Conservation (phyloP, 768 basidiomycete species). For the Hortiboletus campestris region DNA sequence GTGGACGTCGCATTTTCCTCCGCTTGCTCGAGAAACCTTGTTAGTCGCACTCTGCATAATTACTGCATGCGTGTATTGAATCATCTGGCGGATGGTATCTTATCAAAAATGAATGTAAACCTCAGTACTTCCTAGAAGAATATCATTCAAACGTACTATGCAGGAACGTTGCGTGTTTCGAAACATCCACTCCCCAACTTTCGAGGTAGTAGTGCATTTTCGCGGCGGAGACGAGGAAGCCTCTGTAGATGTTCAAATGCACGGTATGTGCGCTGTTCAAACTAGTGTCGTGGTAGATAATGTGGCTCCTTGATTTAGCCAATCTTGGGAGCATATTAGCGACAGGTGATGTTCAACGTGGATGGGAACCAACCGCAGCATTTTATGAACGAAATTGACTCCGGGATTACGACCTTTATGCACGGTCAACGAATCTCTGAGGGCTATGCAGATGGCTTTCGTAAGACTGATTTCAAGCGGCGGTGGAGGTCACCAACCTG, state of each 20-base stretch:
- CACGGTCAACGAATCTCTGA: slow-evolving; percentile 69
- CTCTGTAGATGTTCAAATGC: slow-evolving; percentile 84
- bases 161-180: slow-evolving; percentile 50
- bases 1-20: slow-evolving; percentile 43
- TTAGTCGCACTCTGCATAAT: slow-evolving; percentile 46
- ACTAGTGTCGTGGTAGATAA: slow-evolving; percentile 72
- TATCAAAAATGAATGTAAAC: slow-evolving; percentile 26
- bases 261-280: slow-evolving; percentile 64
- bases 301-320: slow-evolving; percentile 71
- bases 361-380: slow-evolving; percentile 60
- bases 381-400: slow-evolving; percentile 61
- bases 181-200: slow-evolving; percentile 50
- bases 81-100: slow-evolving; percentile 60
- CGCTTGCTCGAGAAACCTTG: slow-evolving; percentile 38
- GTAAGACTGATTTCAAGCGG: background rate
- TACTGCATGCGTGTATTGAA: slow-evolving; percentile 53
- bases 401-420: slow-evolving; percentile 65
- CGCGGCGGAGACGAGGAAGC: slow-evolving; percentile 76
- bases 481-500: slow-evolving; percentile 42
- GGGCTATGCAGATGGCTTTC: slow-evolving; percentile 40
- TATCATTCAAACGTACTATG: slow-evolving; percentile 41
- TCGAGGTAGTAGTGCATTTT: slow-evolving; percentile 84
- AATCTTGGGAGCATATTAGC: slow-evolving; percentile 42
- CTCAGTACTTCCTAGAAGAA: background rate
- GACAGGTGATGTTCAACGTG: background rate